phyloP scores from a whole-genome alignment of 179 eudicot genomes.

The Spinacia oleracea region DNA sequence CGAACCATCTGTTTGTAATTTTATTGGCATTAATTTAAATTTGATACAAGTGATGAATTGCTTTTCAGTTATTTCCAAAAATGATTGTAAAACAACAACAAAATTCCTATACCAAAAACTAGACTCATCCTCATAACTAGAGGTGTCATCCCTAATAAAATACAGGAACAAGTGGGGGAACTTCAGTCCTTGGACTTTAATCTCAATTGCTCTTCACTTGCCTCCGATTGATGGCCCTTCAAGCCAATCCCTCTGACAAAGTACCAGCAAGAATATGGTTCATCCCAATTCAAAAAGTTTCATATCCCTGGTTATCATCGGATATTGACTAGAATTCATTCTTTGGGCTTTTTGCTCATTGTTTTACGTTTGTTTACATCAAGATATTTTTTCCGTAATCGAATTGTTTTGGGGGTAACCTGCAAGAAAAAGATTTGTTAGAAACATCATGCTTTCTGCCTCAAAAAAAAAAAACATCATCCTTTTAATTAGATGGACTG shows the following conservation, averaged over 20 bases:
- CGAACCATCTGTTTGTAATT: background rate
- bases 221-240: background rate
- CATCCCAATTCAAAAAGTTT: background rate
- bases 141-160: background rate
- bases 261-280: background rate
- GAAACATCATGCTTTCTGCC: no score
- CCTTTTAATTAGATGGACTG: background rate
- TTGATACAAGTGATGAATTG: constrained; percentile 6
- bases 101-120: constrained; percentile 6
- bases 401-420: constrained; percentile 86
- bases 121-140: background rate
- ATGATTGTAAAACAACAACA: background rate
- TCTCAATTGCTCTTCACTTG: constrained; percentile 1
- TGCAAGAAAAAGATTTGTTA: constrained; percentile 30
- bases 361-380: constrained; percentile 87
- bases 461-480: no score
- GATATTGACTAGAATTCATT: constrained; percentile 24
- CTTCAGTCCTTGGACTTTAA: background rate
- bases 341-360: constrained; percentile 75
- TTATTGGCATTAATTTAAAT: background rate
- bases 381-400: constrained; percentile 83
- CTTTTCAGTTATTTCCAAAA: background rate
- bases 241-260: background rate
- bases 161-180: constrained; percentile 1
- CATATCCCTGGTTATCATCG: background rate